A percentile compares a stretch with the other conserved stretches of the same genome.
Conservation (phyloP, 768 basidiomycete genomes). For the Flagelloscypha sp. region DNA sequence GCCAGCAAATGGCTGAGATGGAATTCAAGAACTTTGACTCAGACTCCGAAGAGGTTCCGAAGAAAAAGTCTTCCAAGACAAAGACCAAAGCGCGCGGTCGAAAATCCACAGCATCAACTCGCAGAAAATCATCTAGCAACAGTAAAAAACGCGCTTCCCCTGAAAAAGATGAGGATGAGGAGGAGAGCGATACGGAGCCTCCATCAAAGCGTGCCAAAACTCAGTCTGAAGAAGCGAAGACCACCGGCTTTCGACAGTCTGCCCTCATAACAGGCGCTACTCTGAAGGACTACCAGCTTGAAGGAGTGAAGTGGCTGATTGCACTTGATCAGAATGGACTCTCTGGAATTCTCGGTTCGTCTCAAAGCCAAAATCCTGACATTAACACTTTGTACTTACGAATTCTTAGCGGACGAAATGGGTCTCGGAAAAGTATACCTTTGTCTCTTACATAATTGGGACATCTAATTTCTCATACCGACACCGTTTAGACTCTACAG, state of each 20-base stretch:
- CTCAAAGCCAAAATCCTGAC: neutral
- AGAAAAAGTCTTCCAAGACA: constrained; percentile 7
- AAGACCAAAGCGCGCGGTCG: neutral
- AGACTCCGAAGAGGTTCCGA: constrained; percentile 12
- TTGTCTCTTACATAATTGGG: neutral
- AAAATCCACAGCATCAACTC: constrained; percentile 9
- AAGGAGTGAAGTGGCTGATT: constrained; percentile 94
- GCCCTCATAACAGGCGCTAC: constrained; percentile 74
- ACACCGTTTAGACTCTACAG: constrained; percentile 69
- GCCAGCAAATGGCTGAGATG: constrained; percentile 10
- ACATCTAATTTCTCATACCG: constrained; percentile 6
- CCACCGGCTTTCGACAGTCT: constrained; percentile 59
- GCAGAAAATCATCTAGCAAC: too few relatives aligned
- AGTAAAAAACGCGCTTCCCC: too few relatives aligned
- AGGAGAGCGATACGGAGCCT: constrained; percentile 9
- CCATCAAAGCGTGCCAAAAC: constrained; percentile 9
- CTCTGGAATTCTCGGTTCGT: constrained; percentile 66
- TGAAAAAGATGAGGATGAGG: constrained; percentile 12
- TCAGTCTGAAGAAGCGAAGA: constrained; percentile 17
- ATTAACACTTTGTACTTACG: neutral
- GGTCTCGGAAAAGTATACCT: constrained; percentile 70
- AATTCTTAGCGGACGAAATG: constrained; percentile 80
- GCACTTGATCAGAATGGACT: constrained; percentile 80
- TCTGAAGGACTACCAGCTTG: constrained; percentile 85
- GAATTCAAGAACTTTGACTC: constrained; percentile 1